These are phyloP conservation scores for Marchantia polymorpha DNA, from an alignment of 225 moss, liverwort and hornwort genomes.

Conservation along the genomic window DNA sequence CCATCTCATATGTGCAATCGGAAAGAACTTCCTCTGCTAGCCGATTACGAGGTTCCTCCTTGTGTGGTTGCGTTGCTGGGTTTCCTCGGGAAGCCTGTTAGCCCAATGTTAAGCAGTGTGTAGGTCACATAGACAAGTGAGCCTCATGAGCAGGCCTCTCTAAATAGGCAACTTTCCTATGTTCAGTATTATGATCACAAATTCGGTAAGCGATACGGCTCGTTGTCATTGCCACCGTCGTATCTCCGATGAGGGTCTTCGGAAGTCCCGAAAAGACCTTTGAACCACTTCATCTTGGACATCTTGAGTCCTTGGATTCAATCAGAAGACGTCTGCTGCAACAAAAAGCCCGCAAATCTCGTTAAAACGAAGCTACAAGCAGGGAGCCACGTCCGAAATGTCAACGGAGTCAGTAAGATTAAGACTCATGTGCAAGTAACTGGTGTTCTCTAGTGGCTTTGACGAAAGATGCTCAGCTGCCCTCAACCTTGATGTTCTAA, in stretches of 20 bases:
- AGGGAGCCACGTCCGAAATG: neutral
- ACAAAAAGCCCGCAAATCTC: constrained; percentile 24
- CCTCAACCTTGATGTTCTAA: neutral
- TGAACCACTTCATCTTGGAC: constrained; percentile 53
- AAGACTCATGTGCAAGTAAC: neutral
- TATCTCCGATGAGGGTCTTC: constrained; percentile 27
- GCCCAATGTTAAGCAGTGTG: too few species aligned
- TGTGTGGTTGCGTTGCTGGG: too few species aligned
- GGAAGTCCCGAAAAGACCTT: constrained; percentile 38
- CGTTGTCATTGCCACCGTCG: constrained; percentile 3
- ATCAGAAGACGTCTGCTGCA: constrained; percentile 25
- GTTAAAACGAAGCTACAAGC: neutral
- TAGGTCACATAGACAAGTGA: too few species aligned
- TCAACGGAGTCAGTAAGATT: neutral
- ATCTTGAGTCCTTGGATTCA: constrained; percentile 21
- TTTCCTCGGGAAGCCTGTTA: too few species aligned
- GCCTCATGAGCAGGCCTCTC: too few species aligned
- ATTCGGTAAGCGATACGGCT: constrained; percentile 37
- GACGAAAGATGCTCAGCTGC: neutral
- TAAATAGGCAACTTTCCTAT: too few species aligned
- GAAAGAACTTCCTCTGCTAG: too few species aligned
- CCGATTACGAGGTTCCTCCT: too few species aligned
- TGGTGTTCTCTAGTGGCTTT: neutral
- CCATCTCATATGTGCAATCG: too few species aligned
- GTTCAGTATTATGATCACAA: too few species aligned